Evolutionary conservation across 1,284 basidiomycete genomes (phyloP), one percentile per base, ranked within the genome.

Genomic region (Irpex sp.): DNA sequence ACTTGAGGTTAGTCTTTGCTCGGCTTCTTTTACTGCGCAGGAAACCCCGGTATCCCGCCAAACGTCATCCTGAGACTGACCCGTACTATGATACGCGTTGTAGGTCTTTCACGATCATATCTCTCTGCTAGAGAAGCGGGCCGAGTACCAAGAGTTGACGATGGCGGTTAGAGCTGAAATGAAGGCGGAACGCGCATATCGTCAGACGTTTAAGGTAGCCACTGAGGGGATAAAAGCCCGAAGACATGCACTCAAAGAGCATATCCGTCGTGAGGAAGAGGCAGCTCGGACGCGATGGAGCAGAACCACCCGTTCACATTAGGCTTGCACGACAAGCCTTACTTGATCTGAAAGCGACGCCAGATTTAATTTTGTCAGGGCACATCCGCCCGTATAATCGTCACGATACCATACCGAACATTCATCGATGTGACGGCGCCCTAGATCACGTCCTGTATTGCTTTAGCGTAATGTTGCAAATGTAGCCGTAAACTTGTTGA

Each of bases 91-190:
- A 26, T 36, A 34, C 9, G 34, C 31, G 2, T 21, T 13, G 3
- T 44, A 64, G 64, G 56, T 26, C 31, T 55, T 64, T n/a, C 58
- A 64, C 38, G 60, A 64, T 19, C 60, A 62, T 19, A 40, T 62
- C 21, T 36, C 49, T 31, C 21, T 55, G 4, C 51, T 65, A 2
- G 21, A 57, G n/a, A 19, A 62, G 15, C 57, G 47, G 15, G 34
- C 54, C 1, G 34, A 58, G 44, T 36, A 59, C 2, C 51, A 40
- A 48, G 26, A 44, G 4, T 31, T 60, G 31, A 58, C 36, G 15
- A 44, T 19, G 9, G 34, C 58, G 8, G 61, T 57, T 4, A 34
- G 21, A 19, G 58, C 48, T 8, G 61, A 62, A 31, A 21, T 26
- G 6, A 58, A 59, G 7, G 58, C 44, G 6, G 61, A 65, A 21